Evolutionary conservation across 495 filamentous ascomycete genomes (phyloP).

Genomic region (Neohortaea acidophila): DNA sequence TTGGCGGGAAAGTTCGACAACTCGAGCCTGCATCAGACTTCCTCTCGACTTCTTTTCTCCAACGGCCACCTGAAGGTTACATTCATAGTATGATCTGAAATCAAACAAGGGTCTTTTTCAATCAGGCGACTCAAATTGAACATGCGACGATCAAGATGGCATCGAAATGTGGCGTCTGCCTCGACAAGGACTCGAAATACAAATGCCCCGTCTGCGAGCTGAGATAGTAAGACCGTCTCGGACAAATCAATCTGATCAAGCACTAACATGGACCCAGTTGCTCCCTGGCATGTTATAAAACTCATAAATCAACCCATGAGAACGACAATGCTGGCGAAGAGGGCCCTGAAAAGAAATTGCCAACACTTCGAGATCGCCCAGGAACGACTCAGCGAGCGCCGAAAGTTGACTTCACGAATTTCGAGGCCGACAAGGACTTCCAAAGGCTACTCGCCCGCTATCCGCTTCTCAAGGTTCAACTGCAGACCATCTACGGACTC

Average conservation of each 20-base stretch:
- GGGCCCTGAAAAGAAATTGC: background rate
- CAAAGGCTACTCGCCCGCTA: constrained; percentile 18
- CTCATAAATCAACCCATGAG: constrained; percentile 15
- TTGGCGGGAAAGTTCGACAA: no score
- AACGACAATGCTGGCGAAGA: constrained; percentile 1
- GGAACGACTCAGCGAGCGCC: constrained; percentile 16
- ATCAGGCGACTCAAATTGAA: no score
- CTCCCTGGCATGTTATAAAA: constrained; percentile 20
- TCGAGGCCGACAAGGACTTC: constrained; percentile 20
- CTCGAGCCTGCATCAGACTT: no score
- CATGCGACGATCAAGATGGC: constrained; percentile 1
- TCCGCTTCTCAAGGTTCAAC: constrained; percentile 18
- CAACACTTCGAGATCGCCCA: constrained; percentile 12
- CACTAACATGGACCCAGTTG: constrained; percentile 12
- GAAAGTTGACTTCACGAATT: constrained; percentile 20
- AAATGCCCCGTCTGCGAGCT: constrained; percentile 27
- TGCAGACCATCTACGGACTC: constrained; percentile 20
- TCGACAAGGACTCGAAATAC: constrained; percentile 24
- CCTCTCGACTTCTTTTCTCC: no score
- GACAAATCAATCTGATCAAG: background rate
- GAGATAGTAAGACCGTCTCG: constrained; percentile 22
- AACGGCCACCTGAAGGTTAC: no score
- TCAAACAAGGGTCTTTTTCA: no score
- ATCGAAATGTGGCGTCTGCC: constrained; percentile 18
- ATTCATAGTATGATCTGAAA: no score